phyloP scores from a whole-genome alignment of 2,329 filamentous ascomycete species.

The Colletotrichum destructivum region DNA sequence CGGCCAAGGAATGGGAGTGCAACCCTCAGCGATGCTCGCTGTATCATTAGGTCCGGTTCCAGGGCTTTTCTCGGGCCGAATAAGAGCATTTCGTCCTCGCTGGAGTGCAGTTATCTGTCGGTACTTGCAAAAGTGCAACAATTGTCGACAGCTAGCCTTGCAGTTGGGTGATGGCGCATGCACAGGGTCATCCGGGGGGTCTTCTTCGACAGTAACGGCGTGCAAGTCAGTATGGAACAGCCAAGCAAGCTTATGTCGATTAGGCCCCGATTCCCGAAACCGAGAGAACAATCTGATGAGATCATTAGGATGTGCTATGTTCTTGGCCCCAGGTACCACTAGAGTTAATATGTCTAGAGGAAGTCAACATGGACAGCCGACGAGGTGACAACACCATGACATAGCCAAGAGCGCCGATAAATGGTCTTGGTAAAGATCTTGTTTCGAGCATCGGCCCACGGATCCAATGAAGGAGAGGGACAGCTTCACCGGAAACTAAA shows the following conservation, averaged over 20 bases:
- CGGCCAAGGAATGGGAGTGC: constrained; percentile 11
- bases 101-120: constrained; percentile 6
- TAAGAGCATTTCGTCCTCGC: constrained; percentile 9
- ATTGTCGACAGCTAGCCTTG: constrained; percentile 31
- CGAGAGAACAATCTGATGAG: constrained; percentile 13
- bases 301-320: constrained; percentile 1
- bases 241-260: constrained; percentile 28
- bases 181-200: constrained; percentile 11
- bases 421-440: constrained; percentile 37
- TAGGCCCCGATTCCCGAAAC: constrained; percentile 24
- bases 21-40: constrained; percentile 8
- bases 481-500: constrained; percentile 29
- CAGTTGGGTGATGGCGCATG: constrained; percentile 22
- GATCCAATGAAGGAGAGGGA: constrained; percentile 23
- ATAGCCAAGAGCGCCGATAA: constrained; percentile 32
- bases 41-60: not conserved
- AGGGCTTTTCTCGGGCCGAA: constrained; percentile 10
- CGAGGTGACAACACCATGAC: constrained; percentile 12
- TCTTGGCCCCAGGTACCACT: constrained; percentile 4
- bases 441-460: not conserved
- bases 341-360: not conserved
- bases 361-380: not conserved
- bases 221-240: not conserved
- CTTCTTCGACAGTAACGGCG: not conserved
- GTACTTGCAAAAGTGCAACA: constrained; percentile 31